Conservation (phyloP, 2,329 filamentous ascomycete genomes). For the Cordyceps fumosorosea region DNA sequence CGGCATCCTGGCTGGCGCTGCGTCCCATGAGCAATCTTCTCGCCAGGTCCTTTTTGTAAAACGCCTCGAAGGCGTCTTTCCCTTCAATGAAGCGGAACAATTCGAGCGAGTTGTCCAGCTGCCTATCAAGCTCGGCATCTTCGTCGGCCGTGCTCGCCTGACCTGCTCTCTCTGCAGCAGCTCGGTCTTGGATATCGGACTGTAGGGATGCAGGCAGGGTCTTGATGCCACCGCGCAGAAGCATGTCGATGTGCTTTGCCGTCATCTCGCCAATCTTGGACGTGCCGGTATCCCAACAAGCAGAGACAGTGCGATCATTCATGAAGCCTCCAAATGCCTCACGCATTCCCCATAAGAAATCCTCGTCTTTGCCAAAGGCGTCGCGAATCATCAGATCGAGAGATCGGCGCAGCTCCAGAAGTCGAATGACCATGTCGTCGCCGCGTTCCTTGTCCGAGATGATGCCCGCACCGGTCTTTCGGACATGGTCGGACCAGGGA, state of each 20-base stretch:
- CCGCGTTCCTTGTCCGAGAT: conserved; percentile 73
- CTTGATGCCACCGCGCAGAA: conserved; percentile 83
- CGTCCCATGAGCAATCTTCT: conserved; percentile 83
- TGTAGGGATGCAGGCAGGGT: conserved; percentile 65
- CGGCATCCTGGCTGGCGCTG: conserved; percentile 89
- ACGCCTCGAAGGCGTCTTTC: conserved; percentile 96
- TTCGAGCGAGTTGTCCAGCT: conserved; percentile 87
- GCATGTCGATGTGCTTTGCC: conserved; percentile 88
- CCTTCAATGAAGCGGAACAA: conserved; percentile 95
- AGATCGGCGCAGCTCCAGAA: conserved; percentile 73
- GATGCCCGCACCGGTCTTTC: conserved; percentile 65
- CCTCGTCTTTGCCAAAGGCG: conserved; percentile 71
- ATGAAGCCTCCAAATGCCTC: conserved; percentile 87
- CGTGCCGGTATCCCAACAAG: conserved; percentile 72
- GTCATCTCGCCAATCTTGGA: conserved; percentile 98
- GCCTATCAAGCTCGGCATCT: conserved; percentile 83
- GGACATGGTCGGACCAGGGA: conserved; percentile 76
- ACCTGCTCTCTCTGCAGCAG: conserved; percentile 52
- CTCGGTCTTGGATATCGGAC: conserved; percentile 53
- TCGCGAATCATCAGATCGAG: conserved; percentile 71
- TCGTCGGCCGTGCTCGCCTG: conserved; percentile 71
- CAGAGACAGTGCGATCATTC: conserved; percentile 72
- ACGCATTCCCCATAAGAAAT: conserved; percentile 69
- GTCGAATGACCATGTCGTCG: conserved; percentile 77
- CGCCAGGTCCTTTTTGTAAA: conserved; percentile 97